phyloP scores from a whole-genome alignment of 257 asterid genomes.

The Solanum corneliomulleri region DNA sequence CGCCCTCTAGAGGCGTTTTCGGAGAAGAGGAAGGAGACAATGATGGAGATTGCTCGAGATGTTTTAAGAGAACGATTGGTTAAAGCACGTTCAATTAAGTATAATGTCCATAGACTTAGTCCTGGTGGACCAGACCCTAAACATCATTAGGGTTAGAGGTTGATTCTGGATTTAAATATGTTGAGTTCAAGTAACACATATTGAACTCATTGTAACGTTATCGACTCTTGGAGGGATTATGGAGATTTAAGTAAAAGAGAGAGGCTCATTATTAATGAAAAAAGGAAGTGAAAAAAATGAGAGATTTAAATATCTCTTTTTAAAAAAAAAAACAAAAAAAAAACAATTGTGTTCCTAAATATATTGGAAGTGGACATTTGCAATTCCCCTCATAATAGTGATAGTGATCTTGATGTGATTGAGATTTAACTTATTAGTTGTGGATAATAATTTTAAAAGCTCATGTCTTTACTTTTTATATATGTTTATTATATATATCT shows the following conservation, averaged over 20 bases:
- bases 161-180: neutral
- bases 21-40: neutral
- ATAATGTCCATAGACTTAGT: neutral
- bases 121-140: constrained; percentile 7
- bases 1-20: neutral
- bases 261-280: neutral
- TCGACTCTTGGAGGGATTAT: neutral
- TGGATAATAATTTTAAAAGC: neutral
- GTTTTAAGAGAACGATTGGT: neutral
- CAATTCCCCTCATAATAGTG: neutral
- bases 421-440: neutral
- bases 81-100: neutral
- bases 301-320: neutral
- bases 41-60: neutral
- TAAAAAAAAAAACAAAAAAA: too few species aligned
- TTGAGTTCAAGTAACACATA: neutral
- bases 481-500: neutral
- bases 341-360: neutral
- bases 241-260: neutral
- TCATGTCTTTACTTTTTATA: neutral
- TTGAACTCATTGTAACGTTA: neutral
- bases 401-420: neutral
- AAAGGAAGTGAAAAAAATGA: neutral
- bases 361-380: neutral
- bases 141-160: neutral